A percentile compares a stretch with the other conserved stretches of the same genome.
phyloP scores from a whole-genome alignment of 2,329 filamentous ascomycete genomes.

The Periconia digitata region DNA sequence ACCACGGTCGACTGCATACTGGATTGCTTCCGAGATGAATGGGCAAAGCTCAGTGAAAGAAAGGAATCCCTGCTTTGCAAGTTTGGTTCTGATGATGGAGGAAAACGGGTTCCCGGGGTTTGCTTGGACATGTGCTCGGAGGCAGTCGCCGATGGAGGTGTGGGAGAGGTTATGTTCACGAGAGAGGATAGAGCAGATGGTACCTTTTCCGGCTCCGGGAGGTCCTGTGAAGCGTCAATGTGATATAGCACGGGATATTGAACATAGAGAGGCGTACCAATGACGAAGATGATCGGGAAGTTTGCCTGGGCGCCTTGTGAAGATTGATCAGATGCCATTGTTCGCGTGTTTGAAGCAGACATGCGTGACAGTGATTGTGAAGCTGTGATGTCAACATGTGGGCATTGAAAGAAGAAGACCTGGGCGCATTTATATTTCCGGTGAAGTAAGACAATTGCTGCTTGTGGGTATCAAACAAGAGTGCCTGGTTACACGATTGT shows the following conservation, averaged over 20 bases:
- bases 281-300: background rate
- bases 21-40: conserved; percentile 2
- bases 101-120: conserved; percentile 1
- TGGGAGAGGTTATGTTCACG: background rate
- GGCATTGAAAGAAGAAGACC: no score
- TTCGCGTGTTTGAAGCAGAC: no score
- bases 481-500: no score
- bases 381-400: no score
- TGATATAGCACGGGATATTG: no score
- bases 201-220: conserved; percentile 6
- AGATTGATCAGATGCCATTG: no score
- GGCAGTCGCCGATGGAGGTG: conserved; percentile 1
- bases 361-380: no score
- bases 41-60: conserved; percentile 1
- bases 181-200: background rate
- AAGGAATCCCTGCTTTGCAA: conserved; percentile 9
- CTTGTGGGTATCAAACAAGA: no score
- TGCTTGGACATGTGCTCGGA: conserved; percentile 1
- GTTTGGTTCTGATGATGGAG: conserved; percentile 3
- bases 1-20: background rate
- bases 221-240: background rate
- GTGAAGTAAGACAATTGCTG: no score
- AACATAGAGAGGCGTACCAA: background rate
- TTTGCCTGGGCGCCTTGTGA: no score
- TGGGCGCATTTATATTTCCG: no score